Percentiles rank a stretch among this genome's conserved stretches.
Conservation (phyloP, 2,329 filamentous ascomycete genomes). For the Fusarium sp. region DNA sequence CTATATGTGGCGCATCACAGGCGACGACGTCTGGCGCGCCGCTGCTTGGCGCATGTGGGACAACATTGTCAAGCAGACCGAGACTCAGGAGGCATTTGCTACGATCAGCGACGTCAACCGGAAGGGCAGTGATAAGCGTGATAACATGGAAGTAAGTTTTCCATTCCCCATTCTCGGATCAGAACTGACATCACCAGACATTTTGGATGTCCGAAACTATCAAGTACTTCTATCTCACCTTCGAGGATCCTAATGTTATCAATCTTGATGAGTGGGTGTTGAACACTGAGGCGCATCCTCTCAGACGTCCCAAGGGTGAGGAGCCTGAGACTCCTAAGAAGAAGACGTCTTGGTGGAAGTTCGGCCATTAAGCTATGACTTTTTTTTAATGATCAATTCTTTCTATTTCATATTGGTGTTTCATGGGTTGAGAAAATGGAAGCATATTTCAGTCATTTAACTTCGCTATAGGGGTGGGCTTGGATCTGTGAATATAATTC, state of each 20-base stretch:
- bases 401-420: slow-evolving; percentile 12
- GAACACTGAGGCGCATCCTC: slow-evolving; percentile 67
- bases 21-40: slow-evolving; percentile 57
- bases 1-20: slow-evolving; percentile 63
- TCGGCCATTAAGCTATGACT: slow-evolving; percentile 15
- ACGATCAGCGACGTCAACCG: slow-evolving; percentile 53
- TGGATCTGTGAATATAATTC: neutral
- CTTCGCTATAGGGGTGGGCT: slow-evolving; percentile 1
- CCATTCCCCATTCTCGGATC: neutral
- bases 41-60: slow-evolving; percentile 62
- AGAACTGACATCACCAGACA: slow-evolving; percentile 51
- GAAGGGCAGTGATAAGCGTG: slow-evolving; percentile 53
- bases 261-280: slow-evolving; percentile 78
- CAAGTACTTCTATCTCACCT: slow-evolving; percentile 82
- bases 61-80: slow-evolving; percentile 55
- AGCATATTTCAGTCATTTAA: slow-evolving; percentile 11
- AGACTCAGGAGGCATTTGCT: slow-evolving; percentile 58
- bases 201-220: slow-evolving; percentile 83
- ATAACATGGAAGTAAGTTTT: slow-evolving; percentile 70
- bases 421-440: neutral
- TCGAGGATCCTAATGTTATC: slow-evolving; percentile 70
- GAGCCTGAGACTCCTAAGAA: slow-evolving; percentile 17
- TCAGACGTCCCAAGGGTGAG: slow-evolving; percentile 50
- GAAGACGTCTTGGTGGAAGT: slow-evolving; percentile 29
- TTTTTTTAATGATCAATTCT: neutral